Evolutionary conservation across 257 asterid species (phyloP).

Genomic region (Linderniella brevidens): DNA sequence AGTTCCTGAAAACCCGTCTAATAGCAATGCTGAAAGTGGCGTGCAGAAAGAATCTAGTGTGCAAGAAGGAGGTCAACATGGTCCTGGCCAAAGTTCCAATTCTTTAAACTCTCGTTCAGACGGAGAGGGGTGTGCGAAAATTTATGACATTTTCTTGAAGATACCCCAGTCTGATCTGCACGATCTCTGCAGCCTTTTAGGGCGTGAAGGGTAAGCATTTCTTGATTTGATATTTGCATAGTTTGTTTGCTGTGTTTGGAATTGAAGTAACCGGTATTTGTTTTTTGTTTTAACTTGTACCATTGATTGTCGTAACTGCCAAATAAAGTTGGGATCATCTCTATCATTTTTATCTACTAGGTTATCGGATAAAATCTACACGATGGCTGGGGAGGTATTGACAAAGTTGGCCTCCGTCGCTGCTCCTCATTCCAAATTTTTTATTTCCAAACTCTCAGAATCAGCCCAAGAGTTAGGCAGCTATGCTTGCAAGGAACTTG

Average conservation of each 20-base stretch:
- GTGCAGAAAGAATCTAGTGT: constrained; percentile 26
- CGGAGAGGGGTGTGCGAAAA: constrained; percentile 22
- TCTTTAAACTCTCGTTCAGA: constrained; percentile 29
- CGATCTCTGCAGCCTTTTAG: constrained; percentile 80
- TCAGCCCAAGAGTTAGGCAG: constrained; percentile 66
- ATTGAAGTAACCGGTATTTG: too few species aligned
- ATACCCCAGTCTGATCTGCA: constrained; percentile 68
- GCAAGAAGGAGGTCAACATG: constrained; percentile 24
- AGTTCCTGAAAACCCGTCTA: constrained; percentile 24
- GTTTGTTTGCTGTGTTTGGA: too few species aligned
- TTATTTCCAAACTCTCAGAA: constrained; percentile 72
- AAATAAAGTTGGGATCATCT: too few species aligned
- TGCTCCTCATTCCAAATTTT: constrained; percentile 66
- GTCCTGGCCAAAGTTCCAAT: constrained; percentile 23
- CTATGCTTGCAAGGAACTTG: constrained; percentile 74
- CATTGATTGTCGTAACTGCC: too few species aligned
- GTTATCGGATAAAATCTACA: constrained; percentile 94
- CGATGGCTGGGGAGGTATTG: constrained; percentile 85
- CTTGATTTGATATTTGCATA: too few species aligned
- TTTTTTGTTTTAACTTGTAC: too few species aligned
- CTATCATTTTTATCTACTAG: constrained; percentile 31
- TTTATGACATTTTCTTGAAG: constrained; percentile 45
- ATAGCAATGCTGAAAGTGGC: constrained; percentile 21
- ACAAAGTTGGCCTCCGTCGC: constrained; percentile 87
- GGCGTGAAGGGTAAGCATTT: constrained; percentile 81